phyloP scores from a whole-genome alignment of 1,139 yeast genomes.

The Zygosaccharomyces pseudobailii region DNA sequence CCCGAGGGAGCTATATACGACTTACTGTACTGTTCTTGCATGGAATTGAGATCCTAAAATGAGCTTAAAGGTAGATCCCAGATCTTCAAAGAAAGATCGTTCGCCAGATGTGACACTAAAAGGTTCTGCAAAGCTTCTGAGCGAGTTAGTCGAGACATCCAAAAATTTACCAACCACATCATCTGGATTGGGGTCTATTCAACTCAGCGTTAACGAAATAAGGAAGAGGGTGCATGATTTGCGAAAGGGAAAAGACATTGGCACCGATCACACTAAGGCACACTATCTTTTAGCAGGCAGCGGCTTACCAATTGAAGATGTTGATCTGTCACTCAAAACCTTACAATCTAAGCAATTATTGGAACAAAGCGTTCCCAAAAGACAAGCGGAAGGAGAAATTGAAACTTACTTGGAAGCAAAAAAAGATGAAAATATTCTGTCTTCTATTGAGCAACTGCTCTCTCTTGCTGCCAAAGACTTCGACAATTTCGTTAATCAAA shows the following conservation, averaged over 20 bases:
- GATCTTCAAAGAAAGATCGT: constrained; percentile 3
- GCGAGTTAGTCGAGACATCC: constrained; percentile 30
- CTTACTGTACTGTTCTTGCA: background rate
- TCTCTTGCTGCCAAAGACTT: constrained; percentile 75
- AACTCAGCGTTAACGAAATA: constrained; percentile 64
- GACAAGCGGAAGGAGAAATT: constrained; percentile 36
- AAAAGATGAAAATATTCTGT: constrained; percentile 76
- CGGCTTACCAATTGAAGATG: constrained; percentile 84
- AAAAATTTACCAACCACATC: constrained; percentile 30
- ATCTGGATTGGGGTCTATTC: constrained; percentile 33
- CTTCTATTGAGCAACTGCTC: constrained; percentile 80
- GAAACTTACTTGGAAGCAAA: constrained; percentile 60
- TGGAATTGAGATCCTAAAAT: background rate
- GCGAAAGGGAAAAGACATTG: constrained; percentile 41
- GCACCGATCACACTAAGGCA: constrained; percentile 68
- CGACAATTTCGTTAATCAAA: constrained; percentile 68
- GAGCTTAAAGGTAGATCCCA: constrained; percentile 6
- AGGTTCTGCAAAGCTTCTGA: constrained; percentile 21
- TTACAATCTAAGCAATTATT: constrained; percentile 26
- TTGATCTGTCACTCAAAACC: constrained; percentile 58
- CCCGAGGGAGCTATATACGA: background rate
- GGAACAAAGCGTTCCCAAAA: constrained; percentile 21
- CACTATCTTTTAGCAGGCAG: constrained; percentile 87
- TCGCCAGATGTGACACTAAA: constrained; percentile 4
- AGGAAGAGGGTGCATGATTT: constrained; percentile 62